These are phyloP conservation scores for Zygosaccharomyces rouxii DNA, from an alignment of 805 yeast species.

Conservation along the genomic window DNA sequence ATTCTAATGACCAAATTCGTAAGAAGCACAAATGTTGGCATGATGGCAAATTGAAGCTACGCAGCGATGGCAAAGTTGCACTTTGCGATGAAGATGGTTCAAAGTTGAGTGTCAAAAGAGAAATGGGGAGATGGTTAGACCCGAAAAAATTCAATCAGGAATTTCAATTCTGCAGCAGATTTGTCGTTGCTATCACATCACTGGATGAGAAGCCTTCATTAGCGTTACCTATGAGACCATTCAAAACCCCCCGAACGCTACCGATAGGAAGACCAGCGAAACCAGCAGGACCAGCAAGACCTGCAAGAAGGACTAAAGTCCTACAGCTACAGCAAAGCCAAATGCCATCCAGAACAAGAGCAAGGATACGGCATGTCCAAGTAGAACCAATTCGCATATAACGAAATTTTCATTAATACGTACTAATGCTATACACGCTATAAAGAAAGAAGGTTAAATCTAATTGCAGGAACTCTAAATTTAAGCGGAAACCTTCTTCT, in stretches of 20 bases:
- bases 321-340: background rate
- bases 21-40: conserved; percentile 36
- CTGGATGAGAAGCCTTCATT: conserved; percentile 9
- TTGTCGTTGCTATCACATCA: conserved; percentile 23
- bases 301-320: conserved; percentile 2
- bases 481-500: conserved; percentile 48
- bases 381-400: conserved; percentile 14
- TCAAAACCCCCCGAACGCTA: conserved; percentile 26
- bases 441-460: background rate
- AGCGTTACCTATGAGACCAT: conserved; percentile 31
- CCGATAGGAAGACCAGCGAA: conserved; percentile 9
- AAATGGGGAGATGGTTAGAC: conserved; percentile 16
- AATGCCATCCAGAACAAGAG: background rate
- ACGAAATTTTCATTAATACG: conserved; percentile 5
- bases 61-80: conserved; percentile 22
- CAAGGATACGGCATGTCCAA: conserved; percentile 13
- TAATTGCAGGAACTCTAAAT: background rate
- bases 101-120: conserved; percentile 22
- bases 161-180: conserved; percentile 28
- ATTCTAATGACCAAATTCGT: conserved; percentile 27
- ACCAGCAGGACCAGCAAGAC: conserved; percentile 9
- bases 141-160: conserved; percentile 25
- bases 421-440: conserved; percentile 6
- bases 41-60: conserved; percentile 30
- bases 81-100: conserved; percentile 24